Base-by-base conservation (phyloP, 805 yeast species). In the Cyberlindnera maclurae region DNA sequence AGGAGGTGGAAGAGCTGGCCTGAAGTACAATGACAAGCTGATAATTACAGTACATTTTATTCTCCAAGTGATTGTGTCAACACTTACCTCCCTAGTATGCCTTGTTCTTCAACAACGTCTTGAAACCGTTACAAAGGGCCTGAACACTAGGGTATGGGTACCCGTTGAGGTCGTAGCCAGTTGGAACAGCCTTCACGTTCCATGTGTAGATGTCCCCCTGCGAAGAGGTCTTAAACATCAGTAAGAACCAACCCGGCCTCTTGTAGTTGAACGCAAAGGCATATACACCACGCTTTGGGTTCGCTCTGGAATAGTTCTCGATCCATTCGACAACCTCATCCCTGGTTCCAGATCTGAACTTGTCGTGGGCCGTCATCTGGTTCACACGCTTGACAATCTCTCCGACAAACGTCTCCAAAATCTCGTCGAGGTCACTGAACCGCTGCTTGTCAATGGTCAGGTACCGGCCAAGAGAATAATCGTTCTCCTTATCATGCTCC, bases 41-140 rank as follows among this genome's bases (percentile, higher is more conserved):
- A 15, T 33, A 18, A 18, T 31, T 31, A 9, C 29, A 28, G 13
- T 26, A 17, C 22, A 18, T 27, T 24, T 18, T 15, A 34, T 24
- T 36, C 28, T 22, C n/a, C 17, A 12, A n/a, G n/a, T 11, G 13
- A 18, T 12, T 29, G n/a, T n/a, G n/a, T n/a, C n/a, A n/a, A n/a
- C n/a, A n/a, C 22, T 22, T 29, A 13, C 8, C n/a, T 16, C 15
- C 28, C 5, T 8, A 26, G 17, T 20, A 32, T 8, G 31, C 15
- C n/a, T 17, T 36, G 33, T 45, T 52, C 44, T 63, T 67, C 43
- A 70, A 47, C 38, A 70, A 46, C 12, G 80, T 82, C 68, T 93
- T 93, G 78, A 93, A 93, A 13, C 99, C 99, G 55, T 93, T 93
- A 66, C 96, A 84, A 52, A 93, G 71, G 41, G 82, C 75, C 46